Evolutionary conservation across 257 asterid species (phyloP).

Genomic region (Forsythia suspensa): DNA sequence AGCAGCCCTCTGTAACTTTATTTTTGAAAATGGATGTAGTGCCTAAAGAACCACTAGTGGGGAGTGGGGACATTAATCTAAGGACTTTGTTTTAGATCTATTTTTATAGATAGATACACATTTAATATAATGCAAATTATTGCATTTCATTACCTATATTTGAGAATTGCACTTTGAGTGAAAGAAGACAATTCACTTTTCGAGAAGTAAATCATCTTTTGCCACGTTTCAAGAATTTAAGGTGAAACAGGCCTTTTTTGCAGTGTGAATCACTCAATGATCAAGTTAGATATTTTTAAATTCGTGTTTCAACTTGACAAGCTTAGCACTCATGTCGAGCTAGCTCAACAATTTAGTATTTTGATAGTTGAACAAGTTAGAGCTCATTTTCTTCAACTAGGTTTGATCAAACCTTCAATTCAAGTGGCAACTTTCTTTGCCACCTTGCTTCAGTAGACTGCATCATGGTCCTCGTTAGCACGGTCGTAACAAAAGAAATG

Average conservation of each 20-base stretch:
- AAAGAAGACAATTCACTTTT: not conserved
- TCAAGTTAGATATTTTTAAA: not conserved
- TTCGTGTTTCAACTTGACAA: not conserved
- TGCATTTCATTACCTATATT: not conserved
- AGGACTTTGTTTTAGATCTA: no score
- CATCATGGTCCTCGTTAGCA: not conserved
- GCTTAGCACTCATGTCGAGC: not conserved
- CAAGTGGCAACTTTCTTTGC: no score
- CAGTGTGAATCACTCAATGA: not conserved
- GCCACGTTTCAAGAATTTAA: not conserved
- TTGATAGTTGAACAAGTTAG: not conserved
- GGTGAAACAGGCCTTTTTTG: no score
- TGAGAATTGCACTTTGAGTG: not conserved
- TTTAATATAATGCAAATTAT: not conserved
- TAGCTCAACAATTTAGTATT: not conserved
- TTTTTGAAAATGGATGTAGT: not conserved
- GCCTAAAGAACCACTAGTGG: not conserved
- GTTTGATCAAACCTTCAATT: not conserved
- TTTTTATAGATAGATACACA: no score
- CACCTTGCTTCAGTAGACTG: not conserved
- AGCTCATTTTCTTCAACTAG: not conserved
- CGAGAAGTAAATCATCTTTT: not conserved
- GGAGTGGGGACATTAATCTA: conserved; percentile 1
- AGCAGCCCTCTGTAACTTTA: not conserved
- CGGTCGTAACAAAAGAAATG: no score